Conservation (phyloP, 306 rosid species). For the Datisca glomerata region DNA sequence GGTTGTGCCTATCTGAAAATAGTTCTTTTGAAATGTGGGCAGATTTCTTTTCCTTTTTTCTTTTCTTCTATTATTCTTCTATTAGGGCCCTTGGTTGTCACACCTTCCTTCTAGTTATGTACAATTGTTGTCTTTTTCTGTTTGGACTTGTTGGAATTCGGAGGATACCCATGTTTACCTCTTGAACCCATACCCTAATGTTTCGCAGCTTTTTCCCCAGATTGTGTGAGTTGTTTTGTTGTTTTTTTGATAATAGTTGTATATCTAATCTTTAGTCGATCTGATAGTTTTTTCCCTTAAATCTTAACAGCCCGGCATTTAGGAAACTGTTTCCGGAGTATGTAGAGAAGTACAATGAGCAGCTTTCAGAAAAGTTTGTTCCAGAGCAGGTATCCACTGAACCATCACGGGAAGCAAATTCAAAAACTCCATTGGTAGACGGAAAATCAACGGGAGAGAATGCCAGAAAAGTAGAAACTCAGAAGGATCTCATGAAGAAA, state of each 20-base stretch:
- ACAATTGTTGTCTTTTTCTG: background rate
- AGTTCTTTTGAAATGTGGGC: background rate
- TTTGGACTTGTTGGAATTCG: no score
- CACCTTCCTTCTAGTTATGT: no score
- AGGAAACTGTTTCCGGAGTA: slow-evolving; percentile 90
- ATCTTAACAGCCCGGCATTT: slow-evolving; percentile 52
- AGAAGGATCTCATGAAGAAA: slow-evolving; percentile 29
- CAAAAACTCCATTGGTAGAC: slow-evolving; percentile 31
- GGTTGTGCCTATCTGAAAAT: no score
- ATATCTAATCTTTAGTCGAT: background rate
- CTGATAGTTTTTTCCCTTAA: slow-evolving; percentile 12
- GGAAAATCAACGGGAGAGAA: slow-evolving; percentile 35
- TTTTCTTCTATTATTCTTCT: no score
- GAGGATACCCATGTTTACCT: no score
- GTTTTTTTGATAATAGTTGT: no score
- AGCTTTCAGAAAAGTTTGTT: slow-evolving; percentile 37
- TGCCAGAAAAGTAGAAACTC: slow-evolving; percentile 25
- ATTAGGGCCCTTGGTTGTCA: no score
- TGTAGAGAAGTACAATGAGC: slow-evolving; percentile 74
- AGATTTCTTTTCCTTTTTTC: background rate
- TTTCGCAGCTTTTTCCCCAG: no score
- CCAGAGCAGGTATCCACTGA: slow-evolving; percentile 34
- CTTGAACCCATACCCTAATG: no score
- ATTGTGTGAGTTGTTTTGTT: no score
- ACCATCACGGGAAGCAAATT: slow-evolving; percentile 21